phyloP scores from a whole-genome alignment of 2,329 filamentous ascomycete species.

The Scedosporium boydii region DNA sequence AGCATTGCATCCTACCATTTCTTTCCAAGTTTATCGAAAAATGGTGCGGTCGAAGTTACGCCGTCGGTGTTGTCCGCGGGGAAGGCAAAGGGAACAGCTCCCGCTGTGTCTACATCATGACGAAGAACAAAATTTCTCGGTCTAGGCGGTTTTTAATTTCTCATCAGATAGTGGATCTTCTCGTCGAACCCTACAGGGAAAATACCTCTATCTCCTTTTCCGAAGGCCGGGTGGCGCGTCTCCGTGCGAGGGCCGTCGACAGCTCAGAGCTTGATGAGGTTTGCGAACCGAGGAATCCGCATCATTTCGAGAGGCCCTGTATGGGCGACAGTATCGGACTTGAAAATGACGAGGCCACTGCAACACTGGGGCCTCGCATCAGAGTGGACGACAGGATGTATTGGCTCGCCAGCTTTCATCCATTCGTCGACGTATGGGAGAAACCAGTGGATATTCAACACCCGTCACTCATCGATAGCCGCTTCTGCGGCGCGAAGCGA shows the following conservation, averaged over 20 bases:
- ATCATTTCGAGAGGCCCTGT: slow-evolving; percentile 29
- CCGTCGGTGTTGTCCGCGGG: slow-evolving; percentile 28
- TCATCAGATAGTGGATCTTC: neutral
- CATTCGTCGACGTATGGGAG: slow-evolving; percentile 27
- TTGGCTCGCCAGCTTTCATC: slow-evolving; percentile 35
- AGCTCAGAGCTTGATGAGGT: slow-evolving; percentile 29
- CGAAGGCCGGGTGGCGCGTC: neutral
- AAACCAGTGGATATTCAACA: slow-evolving; percentile 16
- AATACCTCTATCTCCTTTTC: neutral
- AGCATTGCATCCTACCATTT: slow-evolving; percentile 33
- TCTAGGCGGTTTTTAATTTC: neutral
- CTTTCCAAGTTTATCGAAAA: slow-evolving; percentile 29
- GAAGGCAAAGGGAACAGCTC: slow-evolving; percentile 21
- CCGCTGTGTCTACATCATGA: slow-evolving; percentile 31
- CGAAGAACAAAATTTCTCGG: neutral
- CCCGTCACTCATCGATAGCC: neutral
- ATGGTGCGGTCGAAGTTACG: slow-evolving; percentile 30
- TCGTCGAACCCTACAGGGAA: neutral
- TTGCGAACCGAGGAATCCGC: slow-evolving; percentile 30
- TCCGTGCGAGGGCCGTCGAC: slow-evolving; percentile 25
- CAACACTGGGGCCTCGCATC: slow-evolving; percentile 32
- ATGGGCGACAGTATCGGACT: slow-evolving; percentile 37
- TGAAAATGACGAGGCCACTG: slow-evolving; percentile 24
- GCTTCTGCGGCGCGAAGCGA: neutral
- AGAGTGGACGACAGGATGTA: slow-evolving; percentile 25